phyloP scores from a whole-genome alignment of 139 green algal genomes.

The Zygnema cylindricum region DNA sequence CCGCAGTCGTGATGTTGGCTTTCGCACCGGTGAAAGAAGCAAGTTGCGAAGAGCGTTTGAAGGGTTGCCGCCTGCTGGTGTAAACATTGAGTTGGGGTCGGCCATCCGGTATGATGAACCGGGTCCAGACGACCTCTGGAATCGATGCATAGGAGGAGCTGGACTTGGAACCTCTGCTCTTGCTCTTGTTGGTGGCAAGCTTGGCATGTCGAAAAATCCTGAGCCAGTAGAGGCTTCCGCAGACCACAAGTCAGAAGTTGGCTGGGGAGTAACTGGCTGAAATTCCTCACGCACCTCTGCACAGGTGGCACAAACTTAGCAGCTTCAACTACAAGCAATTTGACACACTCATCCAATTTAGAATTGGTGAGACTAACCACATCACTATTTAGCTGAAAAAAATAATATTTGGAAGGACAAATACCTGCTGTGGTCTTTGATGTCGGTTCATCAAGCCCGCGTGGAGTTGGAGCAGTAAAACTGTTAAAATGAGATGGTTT shows the following conservation, averaged over 20 bases:
- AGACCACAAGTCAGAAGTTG: neutral
- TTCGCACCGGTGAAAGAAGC: constrained; percentile 33
- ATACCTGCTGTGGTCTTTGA: neutral
- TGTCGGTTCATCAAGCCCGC: constrained; percentile 28
- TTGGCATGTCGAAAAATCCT: constrained; percentile 33
- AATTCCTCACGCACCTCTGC: constrained; percentile 5
- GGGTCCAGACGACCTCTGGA: constrained; percentile 11
- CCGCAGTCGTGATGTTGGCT: neutral
- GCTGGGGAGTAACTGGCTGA: neutral
- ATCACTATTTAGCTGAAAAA: neutral
- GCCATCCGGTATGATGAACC: neutral
- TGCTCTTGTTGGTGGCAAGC: constrained; percentile 25
- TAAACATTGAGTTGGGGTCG: constrained; percentile 40
- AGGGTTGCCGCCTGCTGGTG: constrained; percentile 9
- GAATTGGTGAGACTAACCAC: too few relatives aligned
- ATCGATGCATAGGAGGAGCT: neutral
- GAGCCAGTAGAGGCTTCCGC: neutral
- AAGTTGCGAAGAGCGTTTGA: constrained; percentile 42
- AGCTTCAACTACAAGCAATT: neutral
- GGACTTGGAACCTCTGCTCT: neutral
- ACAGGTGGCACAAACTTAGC: neutral
- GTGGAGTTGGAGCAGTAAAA: neutral
- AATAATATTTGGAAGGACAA: neutral
- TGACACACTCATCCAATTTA: neutral
- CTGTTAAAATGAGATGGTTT: constrained; percentile 7